phyloP scores from a whole-genome alignment of 495 filamentous ascomycete genomes.

The Tuber melanosporum region DNA sequence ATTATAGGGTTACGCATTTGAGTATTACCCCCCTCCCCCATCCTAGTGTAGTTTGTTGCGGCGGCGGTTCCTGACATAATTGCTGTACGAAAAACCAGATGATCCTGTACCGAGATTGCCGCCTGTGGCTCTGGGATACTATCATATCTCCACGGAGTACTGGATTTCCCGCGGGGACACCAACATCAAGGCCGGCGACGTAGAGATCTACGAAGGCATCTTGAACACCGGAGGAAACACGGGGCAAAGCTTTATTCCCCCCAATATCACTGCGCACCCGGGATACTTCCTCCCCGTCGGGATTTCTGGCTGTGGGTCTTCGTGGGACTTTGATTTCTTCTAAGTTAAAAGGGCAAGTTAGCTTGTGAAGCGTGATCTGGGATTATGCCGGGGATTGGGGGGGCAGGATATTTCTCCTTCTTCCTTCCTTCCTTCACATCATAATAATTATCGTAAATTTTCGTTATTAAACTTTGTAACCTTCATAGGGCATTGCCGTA shows the following conservation, averaged over 20 bases:
- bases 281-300: conserved; percentile 24
- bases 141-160: conserved; percentile 57
- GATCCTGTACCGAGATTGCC: conserved; percentile 58
- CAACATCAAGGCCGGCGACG: conserved; percentile 15
- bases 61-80: not conserved
- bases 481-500: not conserved
- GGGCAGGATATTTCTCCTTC: not conserved
- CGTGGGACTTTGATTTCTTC: conserved; percentile 18
- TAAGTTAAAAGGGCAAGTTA: not conserved
- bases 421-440: not conserved
- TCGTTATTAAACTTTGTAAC: not conserved
- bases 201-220: conserved; percentile 23
- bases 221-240: conserved; percentile 34
- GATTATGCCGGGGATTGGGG: not conserved
- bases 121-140: conserved; percentile 47
- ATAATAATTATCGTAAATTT: not conserved
- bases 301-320: conserved; percentile 15
- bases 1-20: conserved; percentile 55
- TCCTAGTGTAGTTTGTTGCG: not conserved
- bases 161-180: conserved; percentile 27
- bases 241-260: conserved; percentile 12
- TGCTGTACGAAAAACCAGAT: conserved; percentile 35
- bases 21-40: conserved; percentile 4
- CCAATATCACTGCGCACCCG: conserved; percentile 29
- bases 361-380: not conserved